A percentile compares a stretch with the other conserved stretches of the same genome.
Conservation (phyloP, 345 rosid species). For the Eucalyptus brandiana region DNA sequence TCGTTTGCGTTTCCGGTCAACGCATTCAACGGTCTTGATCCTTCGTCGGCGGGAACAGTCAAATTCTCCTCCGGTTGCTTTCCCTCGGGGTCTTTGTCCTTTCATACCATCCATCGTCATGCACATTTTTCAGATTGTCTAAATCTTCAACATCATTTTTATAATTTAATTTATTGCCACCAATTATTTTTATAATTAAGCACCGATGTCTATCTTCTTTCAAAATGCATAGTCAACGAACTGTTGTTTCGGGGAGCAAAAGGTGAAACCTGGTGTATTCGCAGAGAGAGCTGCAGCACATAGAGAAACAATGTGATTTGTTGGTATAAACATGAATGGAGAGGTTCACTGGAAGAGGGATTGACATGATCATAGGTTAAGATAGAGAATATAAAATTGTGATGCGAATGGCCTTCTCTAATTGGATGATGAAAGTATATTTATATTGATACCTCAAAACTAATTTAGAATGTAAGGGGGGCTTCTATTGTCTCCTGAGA, state of each 20-base stretch:
- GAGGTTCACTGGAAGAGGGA: neutral
- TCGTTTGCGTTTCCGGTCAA: neutral
- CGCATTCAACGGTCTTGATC: neutral
- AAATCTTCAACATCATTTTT: neutral
- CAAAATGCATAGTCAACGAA: neutral
- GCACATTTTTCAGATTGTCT: neutral
- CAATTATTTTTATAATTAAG: neutral
- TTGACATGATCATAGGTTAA: neutral
- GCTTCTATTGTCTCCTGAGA: neutral
- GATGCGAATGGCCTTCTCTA: neutral
- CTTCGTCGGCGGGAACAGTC: neutral
- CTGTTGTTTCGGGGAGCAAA: neutral
- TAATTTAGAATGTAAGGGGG: neutral
- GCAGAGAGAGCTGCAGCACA: neutral
- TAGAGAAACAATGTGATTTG: neutral
- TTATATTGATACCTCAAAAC: neutral
- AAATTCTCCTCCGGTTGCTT: neutral
- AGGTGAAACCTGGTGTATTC: neutral
- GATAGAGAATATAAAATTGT: neutral
- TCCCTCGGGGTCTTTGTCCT: neutral
- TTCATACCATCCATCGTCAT: neutral
- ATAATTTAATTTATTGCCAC: neutral
- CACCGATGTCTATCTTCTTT: neutral
- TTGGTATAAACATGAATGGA: neutral
- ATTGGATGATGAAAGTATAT: neutral